A percentile compares a stretch with the other conserved stretches of the same genome.
Conservation (phyloP, 2,329 filamentous ascomycete species). For the Pestalotiopsis fici region DNA sequence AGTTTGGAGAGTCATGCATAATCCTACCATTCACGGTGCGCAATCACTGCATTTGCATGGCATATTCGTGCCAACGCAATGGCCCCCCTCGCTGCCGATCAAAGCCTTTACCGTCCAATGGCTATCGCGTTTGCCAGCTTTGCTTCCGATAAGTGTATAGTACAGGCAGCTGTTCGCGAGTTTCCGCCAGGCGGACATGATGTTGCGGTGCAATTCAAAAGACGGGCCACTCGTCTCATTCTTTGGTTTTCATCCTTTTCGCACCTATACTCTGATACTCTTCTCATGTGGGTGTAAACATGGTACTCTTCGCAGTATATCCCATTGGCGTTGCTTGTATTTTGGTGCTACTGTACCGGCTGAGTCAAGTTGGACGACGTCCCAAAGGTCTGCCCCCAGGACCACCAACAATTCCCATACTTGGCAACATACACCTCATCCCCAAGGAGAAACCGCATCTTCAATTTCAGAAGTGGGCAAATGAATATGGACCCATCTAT, state of each 20-base stretch:
- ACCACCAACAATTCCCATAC: constrained; percentile 49
- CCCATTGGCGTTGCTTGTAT: not conserved
- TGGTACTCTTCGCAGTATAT: not conserved
- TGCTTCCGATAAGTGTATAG: not conserved
- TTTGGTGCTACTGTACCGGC: not conserved
- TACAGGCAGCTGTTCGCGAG: not conserved
- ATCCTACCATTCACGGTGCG: not conserved
- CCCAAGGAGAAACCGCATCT: constrained; percentile 40
- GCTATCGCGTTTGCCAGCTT: not conserved
- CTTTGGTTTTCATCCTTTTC: not conserved
- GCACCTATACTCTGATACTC: not conserved
- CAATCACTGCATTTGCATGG: not conserved
- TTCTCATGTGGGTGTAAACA: not conserved
- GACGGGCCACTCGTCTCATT: not conserved
- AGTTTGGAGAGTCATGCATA: not conserved
- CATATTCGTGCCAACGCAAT: not conserved
- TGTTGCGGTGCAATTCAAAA: not conserved
- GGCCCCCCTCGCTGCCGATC: not conserved
- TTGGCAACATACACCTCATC: constrained; percentile 54
- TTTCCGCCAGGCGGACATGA: not conserved
- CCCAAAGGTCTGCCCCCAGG: constrained; percentile 45
- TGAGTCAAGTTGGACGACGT: constrained; percentile 21
- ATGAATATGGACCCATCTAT: constrained; percentile 52
- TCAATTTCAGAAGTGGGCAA: constrained; percentile 53
- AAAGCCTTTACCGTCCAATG: not conserved